A percentile compares a stretch with the other conserved stretches of the same genome.
Conservation (phyloP, 1,284 basidiomycete genomes). For the Stygiomarasmius scandens region DNA sequence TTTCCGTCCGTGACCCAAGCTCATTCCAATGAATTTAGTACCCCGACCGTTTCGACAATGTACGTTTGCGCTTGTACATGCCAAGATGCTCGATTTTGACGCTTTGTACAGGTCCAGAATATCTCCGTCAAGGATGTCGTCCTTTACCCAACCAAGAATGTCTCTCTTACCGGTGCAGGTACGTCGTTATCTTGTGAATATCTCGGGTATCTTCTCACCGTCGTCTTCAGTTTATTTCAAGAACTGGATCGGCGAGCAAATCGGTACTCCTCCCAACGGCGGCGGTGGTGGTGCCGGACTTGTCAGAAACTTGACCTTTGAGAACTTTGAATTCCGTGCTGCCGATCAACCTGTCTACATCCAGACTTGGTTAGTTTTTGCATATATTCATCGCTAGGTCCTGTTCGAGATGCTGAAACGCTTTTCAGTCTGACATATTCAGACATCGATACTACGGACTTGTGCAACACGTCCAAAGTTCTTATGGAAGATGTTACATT, state of each 20-base stretch:
- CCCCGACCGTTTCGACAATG: background rate
- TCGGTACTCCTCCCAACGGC: background rate
- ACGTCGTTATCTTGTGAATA: background rate
- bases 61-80: too few relatives aligned
- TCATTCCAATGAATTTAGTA: background rate
- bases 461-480: background rate
- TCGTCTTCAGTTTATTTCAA: background rate
- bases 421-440: background rate
- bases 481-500: background rate
- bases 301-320: background rate
- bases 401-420: too few relatives aligned
- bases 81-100: too few relatives aligned
- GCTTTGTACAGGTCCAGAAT: background rate
- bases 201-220: too few relatives aligned
- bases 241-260: background rate
- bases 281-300: background rate
- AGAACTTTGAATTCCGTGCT: background rate
- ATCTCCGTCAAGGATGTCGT: background rate
- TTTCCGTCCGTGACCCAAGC: background rate
- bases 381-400: too few relatives aligned
- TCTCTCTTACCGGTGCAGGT: background rate
- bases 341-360: background rate
- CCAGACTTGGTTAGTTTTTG: background rate
- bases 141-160: background rate
- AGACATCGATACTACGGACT: background rate